phyloP scores from a whole-genome alignment of 2,329 filamentous ascomycete species.

The Verticillium zaregamsianum region DNA sequence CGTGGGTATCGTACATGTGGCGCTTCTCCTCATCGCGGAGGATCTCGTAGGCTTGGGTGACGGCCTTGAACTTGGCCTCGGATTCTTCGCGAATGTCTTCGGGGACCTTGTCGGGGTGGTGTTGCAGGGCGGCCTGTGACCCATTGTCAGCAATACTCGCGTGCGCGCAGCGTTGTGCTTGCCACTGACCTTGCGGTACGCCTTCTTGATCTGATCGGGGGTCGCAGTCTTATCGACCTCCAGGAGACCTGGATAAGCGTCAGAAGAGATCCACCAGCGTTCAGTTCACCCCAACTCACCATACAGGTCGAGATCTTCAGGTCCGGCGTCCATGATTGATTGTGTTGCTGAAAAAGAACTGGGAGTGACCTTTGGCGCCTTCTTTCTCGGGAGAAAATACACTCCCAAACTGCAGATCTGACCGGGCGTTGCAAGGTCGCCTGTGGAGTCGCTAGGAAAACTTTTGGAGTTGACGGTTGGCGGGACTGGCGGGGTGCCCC shows the following conservation, averaged over 20 bases:
- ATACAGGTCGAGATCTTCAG: conserved; percentile 55
- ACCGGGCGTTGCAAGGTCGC: not conserved
- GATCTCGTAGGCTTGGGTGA: conserved; percentile 95
- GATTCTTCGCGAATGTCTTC: conserved; percentile 80
- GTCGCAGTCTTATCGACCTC: conserved; percentile 68
- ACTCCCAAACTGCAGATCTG: not conserved
- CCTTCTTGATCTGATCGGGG: conserved; percentile 86
- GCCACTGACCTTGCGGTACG: conserved; percentile 78
- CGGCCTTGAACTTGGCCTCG: conserved; percentile 87
- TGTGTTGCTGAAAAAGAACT: not conserved
- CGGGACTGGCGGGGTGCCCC: not conserved
- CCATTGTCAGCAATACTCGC: not conserved
- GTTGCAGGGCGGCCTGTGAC: conserved; percentile 71
- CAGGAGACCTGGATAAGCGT: conserved; percentile 62
- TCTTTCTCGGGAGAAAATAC: not conserved
- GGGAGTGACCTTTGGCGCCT: not conserved
- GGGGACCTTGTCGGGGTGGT: conserved; percentile 94
- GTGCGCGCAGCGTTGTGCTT: not conserved
- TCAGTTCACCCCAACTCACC: conserved; percentile 34
- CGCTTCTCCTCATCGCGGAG: conserved; percentile 94
- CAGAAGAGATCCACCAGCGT: conserved; percentile 12
- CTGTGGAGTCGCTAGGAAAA: conserved; percentile 2
- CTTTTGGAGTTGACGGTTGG: conserved; percentile 2
- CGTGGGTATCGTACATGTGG: conserved; percentile 85
- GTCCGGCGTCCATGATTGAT: conserved; percentile 17